Conservation (phyloP, 140 eudicot genomes). For the Oenanthe javanica region DNA sequence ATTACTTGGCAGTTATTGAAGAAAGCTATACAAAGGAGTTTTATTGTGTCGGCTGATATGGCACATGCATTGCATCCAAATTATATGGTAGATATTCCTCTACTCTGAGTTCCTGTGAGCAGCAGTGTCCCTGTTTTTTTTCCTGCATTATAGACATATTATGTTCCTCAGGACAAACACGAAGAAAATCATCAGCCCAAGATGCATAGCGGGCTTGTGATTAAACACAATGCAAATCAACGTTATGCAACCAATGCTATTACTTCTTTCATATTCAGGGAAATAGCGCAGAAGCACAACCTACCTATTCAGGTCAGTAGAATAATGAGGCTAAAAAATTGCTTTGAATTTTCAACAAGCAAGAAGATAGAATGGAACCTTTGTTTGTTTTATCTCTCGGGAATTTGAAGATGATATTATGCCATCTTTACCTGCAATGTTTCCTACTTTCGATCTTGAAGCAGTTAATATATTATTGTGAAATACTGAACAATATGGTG, state of each 20-base stretch:
- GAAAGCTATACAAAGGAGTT: constrained; percentile 75
- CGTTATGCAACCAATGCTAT: constrained; percentile 95
- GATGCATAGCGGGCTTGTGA: constrained; percentile 88
- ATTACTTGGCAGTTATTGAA: constrained; percentile 44
- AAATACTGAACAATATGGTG: not conserved
- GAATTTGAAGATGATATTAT: not conserved
- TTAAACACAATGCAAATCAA: constrained; percentile 90
- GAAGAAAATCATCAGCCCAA: constrained; percentile 98
- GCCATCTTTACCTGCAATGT: not conserved
- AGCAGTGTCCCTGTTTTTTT: not conserved
- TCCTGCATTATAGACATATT: not conserved
- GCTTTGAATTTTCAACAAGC: not conserved
- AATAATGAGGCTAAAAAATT: no score
- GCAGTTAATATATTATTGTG: no score
- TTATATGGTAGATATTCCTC: constrained; percentile 52
- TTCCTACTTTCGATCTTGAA: not conserved
- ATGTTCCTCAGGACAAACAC: constrained; percentile 61
- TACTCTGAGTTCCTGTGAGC: not conserved
- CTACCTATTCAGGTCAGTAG: constrained; percentile 79
- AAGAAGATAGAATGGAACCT: not conserved
- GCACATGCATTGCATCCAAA: constrained; percentile 98
- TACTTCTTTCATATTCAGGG: constrained; percentile 82
- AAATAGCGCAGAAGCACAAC: constrained; percentile 74
- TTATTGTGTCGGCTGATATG: constrained; percentile 95
- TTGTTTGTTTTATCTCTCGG: not conserved